phyloP scores from a whole-genome alignment of 768 basidiomycete genomes.

The Naganishia kalamii region DNA sequence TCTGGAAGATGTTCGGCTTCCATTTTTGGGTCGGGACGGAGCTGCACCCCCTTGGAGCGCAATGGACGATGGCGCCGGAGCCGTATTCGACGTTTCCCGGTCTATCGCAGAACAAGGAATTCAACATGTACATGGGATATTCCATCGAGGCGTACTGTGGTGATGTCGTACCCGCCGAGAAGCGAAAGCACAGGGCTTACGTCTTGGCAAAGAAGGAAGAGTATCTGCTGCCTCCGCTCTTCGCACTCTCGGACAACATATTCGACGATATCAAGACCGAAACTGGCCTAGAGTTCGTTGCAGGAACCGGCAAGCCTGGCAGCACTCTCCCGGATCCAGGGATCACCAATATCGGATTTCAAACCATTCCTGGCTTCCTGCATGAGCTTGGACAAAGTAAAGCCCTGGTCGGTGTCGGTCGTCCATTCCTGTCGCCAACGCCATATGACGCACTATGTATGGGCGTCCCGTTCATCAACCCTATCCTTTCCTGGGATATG shows the following conservation, averaged over 20 bases:
- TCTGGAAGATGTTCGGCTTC: conserved; percentile 29
- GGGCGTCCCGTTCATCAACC: conserved; percentile 43
- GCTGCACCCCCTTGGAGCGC: conserved; percentile 22
- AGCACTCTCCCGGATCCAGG: conserved; percentile 11
- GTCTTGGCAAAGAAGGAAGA: conserved; percentile 21
- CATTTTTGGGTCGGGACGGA: conserved; percentile 30
- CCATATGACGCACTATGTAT: conserved; percentile 32
- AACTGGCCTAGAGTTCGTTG: conserved; percentile 22
- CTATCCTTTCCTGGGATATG: conserved; percentile 31
- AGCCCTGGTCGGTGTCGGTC: conserved; percentile 28
- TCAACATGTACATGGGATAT: conserved; percentile 22
- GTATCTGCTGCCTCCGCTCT: conserved; percentile 13
- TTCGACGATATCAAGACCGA: conserved; percentile 17
- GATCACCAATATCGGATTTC: conserved; percentile 13
- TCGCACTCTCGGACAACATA: conserved; percentile 15
- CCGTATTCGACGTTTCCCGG: conserved; percentile 14
- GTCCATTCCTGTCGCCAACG: conserved; percentile 25
- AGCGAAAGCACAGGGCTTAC: conserved; percentile 18
- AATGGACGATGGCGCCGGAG: conserved; percentile 31
- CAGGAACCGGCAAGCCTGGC: conserved; percentile 15
- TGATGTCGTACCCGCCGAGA: neutral
- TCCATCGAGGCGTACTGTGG: conserved; percentile 27
- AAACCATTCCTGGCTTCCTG: neutral
- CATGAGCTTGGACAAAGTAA: conserved; percentile 20
- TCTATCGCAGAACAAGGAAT: neutral